Base-by-base conservation (phyloP, 129 eudicot species). In the Rutidosis leptorrhynchoides region DNA sequence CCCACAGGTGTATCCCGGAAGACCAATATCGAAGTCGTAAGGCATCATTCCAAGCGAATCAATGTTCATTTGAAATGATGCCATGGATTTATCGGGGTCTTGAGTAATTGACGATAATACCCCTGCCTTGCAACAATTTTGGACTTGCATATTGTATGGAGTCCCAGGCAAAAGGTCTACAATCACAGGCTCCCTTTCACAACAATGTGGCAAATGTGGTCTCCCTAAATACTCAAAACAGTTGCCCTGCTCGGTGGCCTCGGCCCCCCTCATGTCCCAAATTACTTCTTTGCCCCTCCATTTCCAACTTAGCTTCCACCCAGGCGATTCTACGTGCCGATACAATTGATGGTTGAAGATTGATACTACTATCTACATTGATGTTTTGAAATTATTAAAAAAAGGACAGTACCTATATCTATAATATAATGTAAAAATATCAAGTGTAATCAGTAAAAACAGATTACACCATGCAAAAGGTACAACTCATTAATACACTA, bases 111-210 rank as follows among this genome's bases (percentile, higher is more conserved):
- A 90, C 9, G 93, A 67, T 19, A 87, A 71, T n/a, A 84, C 83
- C 52, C 97, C 97, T 33, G 81, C 82, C 75, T 67, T 84, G 71
- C 97, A 90, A 71, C 97, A 90, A 71, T 87, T 90, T 14, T 84
- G 81, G 11, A 76, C 85, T 73, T 87, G 95, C 40, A 54, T 76
- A 60, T 74, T 84, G 61, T 76, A 83, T 1, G 83, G 84, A n/a
- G n/a, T n/a, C n/a, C n/a, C n/a, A n/a, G n/a, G n/a, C n/a, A n/a
- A n/a, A n/a, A n/a, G n/a, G n/a, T n/a, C n/a, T n/a, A n/a, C n/a
- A n/a, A 90, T 84, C n/a, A 83, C 87, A 0, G 97, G 97, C 19
- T n/a, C 55, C 63, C 82, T 83, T 23, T 75, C 73, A 7, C 97
- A 90, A 54, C 95, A 76, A 68, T 90, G 97, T 4, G 93, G 97